These are phyloP conservation scores for Neltuma alba DNA, from an alignment of 306 rosid genomes.

Conservation along the genomic window DNA sequence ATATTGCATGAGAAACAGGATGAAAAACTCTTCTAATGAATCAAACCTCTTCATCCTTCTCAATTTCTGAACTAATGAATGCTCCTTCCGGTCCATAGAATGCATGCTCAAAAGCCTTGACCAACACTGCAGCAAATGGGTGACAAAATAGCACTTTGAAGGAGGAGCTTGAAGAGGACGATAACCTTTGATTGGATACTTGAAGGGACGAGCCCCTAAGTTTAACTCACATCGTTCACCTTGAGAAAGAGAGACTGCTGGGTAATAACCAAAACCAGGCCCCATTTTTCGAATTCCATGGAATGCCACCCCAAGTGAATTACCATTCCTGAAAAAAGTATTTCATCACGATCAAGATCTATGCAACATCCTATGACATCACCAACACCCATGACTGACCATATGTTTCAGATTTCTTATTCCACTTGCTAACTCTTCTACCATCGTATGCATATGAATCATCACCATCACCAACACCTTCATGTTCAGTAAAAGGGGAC, in stretches of 20 bases:
- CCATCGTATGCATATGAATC: conserved; percentile 99
- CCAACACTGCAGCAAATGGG: conserved; percentile 75
- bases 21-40: conserved; percentile 69
- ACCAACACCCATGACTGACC: conserved; percentile 96
- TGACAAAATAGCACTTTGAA: conserved; percentile 42
- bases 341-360: conserved; percentile 83
- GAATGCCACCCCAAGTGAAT: conserved; percentile 90
- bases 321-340: conserved; percentile 85
- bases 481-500: conserved; percentile 84
- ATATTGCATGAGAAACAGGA: conserved; percentile 75
- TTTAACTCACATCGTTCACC: conserved; percentile 92
- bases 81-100: conserved; percentile 57
- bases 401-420: conserved; percentile 77
- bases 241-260: conserved; percentile 93
- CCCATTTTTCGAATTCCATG: conserved; percentile 80
- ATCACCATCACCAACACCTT: conserved; percentile 96
- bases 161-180: conserved; percentile 87
- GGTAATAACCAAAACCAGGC: conserved; percentile 83
- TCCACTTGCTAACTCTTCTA: conserved; percentile 90
- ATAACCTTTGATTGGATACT: conserved; percentile 81
- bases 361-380: conserved; percentile 98
- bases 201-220: conserved; percentile 87
- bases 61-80: conserved; percentile 75
- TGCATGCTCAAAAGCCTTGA: conserved; percentile 83
- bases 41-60: conserved; percentile 78